Conservation (phyloP, 1,284 basidiomycete species). For the Gomphus sp. region DNA sequence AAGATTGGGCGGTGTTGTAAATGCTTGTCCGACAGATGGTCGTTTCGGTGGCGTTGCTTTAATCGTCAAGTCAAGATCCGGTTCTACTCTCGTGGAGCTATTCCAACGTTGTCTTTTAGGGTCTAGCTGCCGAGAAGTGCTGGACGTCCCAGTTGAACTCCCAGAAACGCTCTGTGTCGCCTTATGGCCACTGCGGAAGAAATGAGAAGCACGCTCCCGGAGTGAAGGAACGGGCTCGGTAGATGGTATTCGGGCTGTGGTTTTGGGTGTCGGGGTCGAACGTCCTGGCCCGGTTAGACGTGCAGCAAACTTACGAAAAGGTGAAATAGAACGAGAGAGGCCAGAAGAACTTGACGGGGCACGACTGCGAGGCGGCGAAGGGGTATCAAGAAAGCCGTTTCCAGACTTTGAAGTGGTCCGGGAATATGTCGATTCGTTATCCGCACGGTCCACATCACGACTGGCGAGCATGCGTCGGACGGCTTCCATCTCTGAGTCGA, state of each 20-base stretch:
- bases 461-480: constrained; percentile 52
- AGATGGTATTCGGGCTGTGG: constrained; percentile 32
- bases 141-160: background rate
- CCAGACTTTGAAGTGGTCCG: constrained; percentile 28
- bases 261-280: constrained; percentile 15
- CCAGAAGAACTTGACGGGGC: constrained; percentile 36
- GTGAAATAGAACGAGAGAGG: constrained; percentile 66
- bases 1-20: constrained; percentile 4
- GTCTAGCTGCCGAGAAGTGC: background rate
- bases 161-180: constrained; percentile 51
- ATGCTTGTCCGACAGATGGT: constrained; percentile 22
- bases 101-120: constrained; percentile 57
- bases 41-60: constrained; percentile 36
- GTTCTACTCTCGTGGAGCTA: constrained; percentile 60
- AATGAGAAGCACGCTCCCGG: constrained; percentile 48
- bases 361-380: constrained; percentile 35
- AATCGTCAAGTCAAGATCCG: constrained; percentile 34
- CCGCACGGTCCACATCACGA: constrained; percentile 48
- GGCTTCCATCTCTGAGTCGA: constrained; percentile 74
- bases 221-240: constrained; percentile 42
- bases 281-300: constrained; percentile 36
- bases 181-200: constrained; percentile 59
- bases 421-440: constrained; percentile 59
- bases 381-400: constrained; percentile 55
- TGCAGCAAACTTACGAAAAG: constrained; percentile 64